These are phyloP conservation scores for Myriosclerotinia duriaeana DNA, from an alignment of 2,329 filamentous ascomycete genomes.

Conservation along the genomic window DNA sequence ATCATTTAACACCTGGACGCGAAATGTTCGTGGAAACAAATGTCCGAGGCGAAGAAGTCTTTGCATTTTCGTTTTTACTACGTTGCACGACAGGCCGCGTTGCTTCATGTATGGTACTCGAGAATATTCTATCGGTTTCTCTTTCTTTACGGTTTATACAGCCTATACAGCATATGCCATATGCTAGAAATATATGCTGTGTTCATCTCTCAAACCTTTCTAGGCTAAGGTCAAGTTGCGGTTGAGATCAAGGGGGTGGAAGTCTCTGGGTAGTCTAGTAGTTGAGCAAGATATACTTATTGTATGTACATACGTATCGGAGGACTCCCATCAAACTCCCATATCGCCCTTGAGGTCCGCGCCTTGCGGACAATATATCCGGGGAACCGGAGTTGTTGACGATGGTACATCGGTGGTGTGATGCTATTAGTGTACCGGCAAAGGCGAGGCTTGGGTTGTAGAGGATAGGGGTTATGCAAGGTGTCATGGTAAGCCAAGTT, in stretches of 20 bases:
- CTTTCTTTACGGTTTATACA: not conserved
- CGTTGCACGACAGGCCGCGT: constrained; percentile 14
- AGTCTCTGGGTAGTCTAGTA: constrained; percentile 8
- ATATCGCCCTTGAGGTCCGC: not conserved
- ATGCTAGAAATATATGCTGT: constrained; percentile 5
- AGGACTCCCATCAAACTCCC: not conserved
- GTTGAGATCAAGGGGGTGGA: not conserved
- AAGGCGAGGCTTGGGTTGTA: not conserved
- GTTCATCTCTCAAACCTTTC: constrained; percentile 8
- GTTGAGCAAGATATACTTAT: not conserved
- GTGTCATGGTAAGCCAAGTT: not conserved
- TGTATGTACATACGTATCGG: constrained; percentile 15
- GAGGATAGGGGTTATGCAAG: not conserved
- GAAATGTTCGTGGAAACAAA: constrained; percentile 11
- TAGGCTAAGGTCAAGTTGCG: not conserved
- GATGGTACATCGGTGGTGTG: not conserved
- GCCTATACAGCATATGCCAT: not conserved
- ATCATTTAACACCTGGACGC: constrained; percentile 4
- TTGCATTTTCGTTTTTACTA: constrained; percentile 18
- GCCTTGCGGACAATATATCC: not conserved
- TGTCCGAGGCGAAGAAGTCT: constrained; percentile 9
- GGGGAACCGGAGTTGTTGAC: not conserved
- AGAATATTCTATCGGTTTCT: constrained; percentile 10
- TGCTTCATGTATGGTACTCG: constrained; percentile 11
- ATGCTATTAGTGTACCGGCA: not conserved